Conservation (phyloP, 163 green algal genomes). For the Chlamydomonas reinhardtii region DNA sequence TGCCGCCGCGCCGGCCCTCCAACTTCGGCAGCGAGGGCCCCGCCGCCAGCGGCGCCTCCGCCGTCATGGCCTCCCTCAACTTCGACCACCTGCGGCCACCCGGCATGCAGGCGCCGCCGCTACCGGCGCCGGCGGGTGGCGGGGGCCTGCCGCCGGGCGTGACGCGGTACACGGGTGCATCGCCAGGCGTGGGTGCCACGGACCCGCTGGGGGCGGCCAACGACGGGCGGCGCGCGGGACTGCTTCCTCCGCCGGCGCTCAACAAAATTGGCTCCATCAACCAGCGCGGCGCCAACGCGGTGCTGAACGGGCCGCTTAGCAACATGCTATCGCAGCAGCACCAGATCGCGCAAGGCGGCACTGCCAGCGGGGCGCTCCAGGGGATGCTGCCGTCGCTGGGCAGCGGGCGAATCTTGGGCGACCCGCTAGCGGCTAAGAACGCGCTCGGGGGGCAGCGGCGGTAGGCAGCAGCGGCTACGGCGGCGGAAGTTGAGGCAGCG, state of each 20-base stretch:
- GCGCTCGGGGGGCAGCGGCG: too few relatives aligned
- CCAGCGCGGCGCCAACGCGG: not conserved
- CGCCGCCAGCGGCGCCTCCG: not conserved
- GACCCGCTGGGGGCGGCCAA: not conserved
- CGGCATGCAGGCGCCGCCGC: not conserved
- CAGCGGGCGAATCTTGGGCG: conserved; percentile 9
- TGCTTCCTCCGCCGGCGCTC: conserved; percentile 5
- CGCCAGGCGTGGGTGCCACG: not conserved
- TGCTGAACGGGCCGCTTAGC: conserved; percentile 17
- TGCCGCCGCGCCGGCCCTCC: not conserved
- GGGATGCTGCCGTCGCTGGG: conserved; percentile 16
- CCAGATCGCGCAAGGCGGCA: not conserved
- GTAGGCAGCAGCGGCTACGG: too few relatives aligned
- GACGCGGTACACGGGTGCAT: conserved; percentile 11
- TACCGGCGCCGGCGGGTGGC: not conserved
- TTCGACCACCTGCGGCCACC: conserved; percentile 33
- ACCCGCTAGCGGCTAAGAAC: conserved; percentile 2
- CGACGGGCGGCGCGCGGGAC: conserved; percentile 8
- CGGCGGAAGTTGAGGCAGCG: too few relatives aligned
- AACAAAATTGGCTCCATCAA: conserved; percentile 32
- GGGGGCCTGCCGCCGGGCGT: conserved; percentile 29
- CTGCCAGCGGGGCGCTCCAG: not conserved
- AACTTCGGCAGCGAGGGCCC: conserved; percentile 6
- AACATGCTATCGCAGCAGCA: conserved; percentile 36
- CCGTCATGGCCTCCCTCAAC: conserved; percentile 30